Percentiles rank a stretch among this genome's conserved stretches.
Conservation (phyloP, 257 asterid genomes). For the Solanum ossicruentum region DNA sequence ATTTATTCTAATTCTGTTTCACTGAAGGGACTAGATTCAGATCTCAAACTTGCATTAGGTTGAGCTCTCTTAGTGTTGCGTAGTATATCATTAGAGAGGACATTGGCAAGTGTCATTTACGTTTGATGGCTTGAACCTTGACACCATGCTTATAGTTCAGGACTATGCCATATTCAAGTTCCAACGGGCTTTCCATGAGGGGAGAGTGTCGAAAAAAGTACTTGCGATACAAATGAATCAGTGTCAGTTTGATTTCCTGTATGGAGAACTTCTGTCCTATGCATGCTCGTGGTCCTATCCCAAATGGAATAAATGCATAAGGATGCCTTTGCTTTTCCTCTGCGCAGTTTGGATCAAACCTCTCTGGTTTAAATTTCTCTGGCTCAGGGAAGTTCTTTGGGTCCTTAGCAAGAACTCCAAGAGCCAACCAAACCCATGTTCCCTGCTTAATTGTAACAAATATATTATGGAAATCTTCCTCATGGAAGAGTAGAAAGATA, state of each 20-base stretch:
- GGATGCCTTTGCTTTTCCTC: conserved; percentile 87
- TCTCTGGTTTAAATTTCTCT: conserved; percentile 79
- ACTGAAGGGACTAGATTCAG: background rate
- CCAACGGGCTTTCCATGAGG: conserved; percentile 70
- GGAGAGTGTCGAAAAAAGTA: conserved; percentile 64
- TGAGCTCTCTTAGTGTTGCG: background rate
- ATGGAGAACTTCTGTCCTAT: conserved; percentile 82
- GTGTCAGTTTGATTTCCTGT: conserved; percentile 68
- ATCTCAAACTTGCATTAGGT: background rate
- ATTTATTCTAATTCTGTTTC: background rate
- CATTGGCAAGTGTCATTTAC: conserved; percentile 13
- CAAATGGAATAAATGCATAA: conserved; percentile 87
- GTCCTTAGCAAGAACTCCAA: conserved; percentile 88
- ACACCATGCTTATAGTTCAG: conserved; percentile 77
- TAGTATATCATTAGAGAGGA: background rate
- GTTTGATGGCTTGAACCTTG: conserved; percentile 56
- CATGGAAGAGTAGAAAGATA: background rate
- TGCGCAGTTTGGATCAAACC: conserved; percentile 79
- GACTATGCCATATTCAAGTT: conserved; percentile 65
- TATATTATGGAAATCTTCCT: background rate
- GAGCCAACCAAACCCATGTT: conserved; percentile 97
- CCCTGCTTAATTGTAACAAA: conserved; percentile 36
- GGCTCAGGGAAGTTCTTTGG: conserved; percentile 78
- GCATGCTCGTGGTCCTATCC: conserved; percentile 92
- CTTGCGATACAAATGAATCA: conserved; percentile 64